These are phyloP conservation scores for Leishmania gerbilli DNA, from an alignment of 208 protist genomes.

Conservation along the genomic window DNA sequence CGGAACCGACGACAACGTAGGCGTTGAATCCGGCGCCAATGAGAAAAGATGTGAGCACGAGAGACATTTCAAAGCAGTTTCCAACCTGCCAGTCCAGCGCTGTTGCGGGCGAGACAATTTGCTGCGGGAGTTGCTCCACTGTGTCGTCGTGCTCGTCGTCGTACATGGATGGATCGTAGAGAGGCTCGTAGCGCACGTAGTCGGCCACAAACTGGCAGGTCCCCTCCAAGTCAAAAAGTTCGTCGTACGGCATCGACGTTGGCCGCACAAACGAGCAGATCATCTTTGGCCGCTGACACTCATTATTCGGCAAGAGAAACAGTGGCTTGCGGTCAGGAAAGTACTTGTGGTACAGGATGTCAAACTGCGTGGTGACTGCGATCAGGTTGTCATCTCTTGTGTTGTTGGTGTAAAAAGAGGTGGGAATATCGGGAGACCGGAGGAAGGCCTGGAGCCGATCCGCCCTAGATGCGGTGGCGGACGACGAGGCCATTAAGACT, in stretches of 20 bases:
- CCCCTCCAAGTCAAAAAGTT: conserved; percentile 73
- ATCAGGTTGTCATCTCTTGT: conserved; percentile 65
- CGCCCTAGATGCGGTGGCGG: conserved; percentile 18
- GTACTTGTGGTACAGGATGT: conserved; percentile 70
- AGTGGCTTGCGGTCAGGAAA: conserved; percentile 77
- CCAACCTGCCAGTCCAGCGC: conserved; percentile 87
- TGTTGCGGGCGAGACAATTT: conserved; percentile 86
- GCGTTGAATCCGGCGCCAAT: conserved; percentile 90
- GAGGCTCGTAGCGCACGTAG: conserved; percentile 85
- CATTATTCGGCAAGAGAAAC: conserved; percentile 74
- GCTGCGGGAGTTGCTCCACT: conserved; percentile 55
- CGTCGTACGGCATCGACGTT: conserved; percentile 69
- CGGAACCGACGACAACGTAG: conserved; percentile 91
- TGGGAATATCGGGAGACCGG: conserved; percentile 48
- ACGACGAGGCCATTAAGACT: conserved; percentile 11
- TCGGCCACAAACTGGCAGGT: conserved; percentile 79
- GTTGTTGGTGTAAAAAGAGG: conserved; percentile 70
- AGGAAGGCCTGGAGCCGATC: conserved; percentile 53
- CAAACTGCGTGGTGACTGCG: conserved; percentile 61
- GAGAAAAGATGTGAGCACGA: conserved; percentile 86
- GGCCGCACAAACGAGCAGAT: conserved; percentile 93
- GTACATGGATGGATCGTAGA: conserved; percentile 52
- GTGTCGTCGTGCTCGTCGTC: conserved; percentile 39
- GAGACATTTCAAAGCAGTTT: conserved; percentile 86
- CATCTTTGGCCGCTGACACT: conserved; percentile 80